A percentile compares a stretch with the other conserved stretches of the same genome.
Conservation (phyloP, 1,139 yeast genomes). For the Geotrichum australiense region DNA sequence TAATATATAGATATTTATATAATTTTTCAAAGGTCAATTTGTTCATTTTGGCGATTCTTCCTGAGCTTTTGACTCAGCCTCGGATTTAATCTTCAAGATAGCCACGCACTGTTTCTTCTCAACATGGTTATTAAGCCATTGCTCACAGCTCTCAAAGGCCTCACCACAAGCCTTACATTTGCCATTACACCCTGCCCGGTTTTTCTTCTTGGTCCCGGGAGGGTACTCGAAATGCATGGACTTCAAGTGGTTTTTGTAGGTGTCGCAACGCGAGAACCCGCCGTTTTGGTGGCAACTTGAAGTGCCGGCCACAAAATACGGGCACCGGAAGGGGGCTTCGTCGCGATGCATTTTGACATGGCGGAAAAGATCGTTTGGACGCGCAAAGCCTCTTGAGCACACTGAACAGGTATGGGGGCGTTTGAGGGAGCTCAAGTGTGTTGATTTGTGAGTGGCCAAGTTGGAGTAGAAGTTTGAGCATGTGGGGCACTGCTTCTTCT, state of each 20-base stretch:
- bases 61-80: too few species aligned
- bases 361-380: conserved; percentile 78
- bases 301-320: conserved; percentile 21
- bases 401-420: conserved; percentile 50
- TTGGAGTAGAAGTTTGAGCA: conserved; percentile 72
- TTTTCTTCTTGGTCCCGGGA: conserved; percentile 73
- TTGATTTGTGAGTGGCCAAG: conserved; percentile 77
- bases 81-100: too few species aligned
- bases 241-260: conserved; percentile 82
- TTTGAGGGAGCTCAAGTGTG: conserved; percentile 65
- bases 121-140: conserved; percentile 71
- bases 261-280: conserved; percentile 80
- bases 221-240: conserved; percentile 91
- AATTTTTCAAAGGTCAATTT: too few species aligned
- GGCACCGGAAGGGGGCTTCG: conserved; percentile 34
- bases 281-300: conserved; percentile 67
- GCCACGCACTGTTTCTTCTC: too few species aligned
- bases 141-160: conserved; percentile 61
- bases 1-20: too few species aligned
- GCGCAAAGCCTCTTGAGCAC: conserved; percentile 78
- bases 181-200: conserved; percentile 62
- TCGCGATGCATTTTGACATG: conserved; percentile 69
- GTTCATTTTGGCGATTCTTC: too few species aligned
- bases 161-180: conserved; percentile 69
- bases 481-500: conserved; percentile 78